Evolutionary conservation across 2,329 filamentous ascomycete species (phyloP).

Genomic region (Penicillium italicum): DNA sequence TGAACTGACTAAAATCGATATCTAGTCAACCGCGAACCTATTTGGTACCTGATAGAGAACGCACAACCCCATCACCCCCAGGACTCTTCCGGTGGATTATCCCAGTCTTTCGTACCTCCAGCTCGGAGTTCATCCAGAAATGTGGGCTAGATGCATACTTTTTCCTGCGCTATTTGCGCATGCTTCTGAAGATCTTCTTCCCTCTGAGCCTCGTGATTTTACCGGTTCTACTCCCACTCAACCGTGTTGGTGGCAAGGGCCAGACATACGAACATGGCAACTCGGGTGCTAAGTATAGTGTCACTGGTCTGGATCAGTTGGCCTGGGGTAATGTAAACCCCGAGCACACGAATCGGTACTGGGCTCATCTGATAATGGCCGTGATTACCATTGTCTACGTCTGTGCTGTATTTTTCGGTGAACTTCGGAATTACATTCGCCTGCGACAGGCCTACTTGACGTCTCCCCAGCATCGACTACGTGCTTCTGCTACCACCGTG

Average conservation of each 20-base stretch:
- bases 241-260: conserved; percentile 68
- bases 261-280: conserved; percentile 47
- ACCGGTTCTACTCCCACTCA: conserved; percentile 82
- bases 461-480: conserved; percentile 86
- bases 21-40: conserved; percentile 76
- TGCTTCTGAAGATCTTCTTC: conserved; percentile 86
- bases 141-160: conserved; percentile 97
- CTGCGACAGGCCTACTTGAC: conserved; percentile 92
- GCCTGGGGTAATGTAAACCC: conserved; percentile 82
- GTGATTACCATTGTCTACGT: conserved; percentile 76
- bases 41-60: conserved; percentile 78
- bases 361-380: conserved; percentile 79
- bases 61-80: conserved; percentile 68
- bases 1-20: conserved; percentile 6
- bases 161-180: conserved; percentile 85
- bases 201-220: conserved; percentile 74
- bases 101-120: conserved; percentile 63
- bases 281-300: conserved; percentile 43
- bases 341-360: conserved; percentile 65
- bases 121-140: conserved; percentile 86
- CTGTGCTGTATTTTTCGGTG: conserved; percentile 80
- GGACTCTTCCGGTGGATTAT: conserved; percentile 53
- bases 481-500: conserved; percentile 92
- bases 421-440: conserved; percentile 83
- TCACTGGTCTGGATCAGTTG: conserved; percentile 72